These are phyloP conservation scores for Trebouxiophyceae sp. DNA, from an alignment of 163 green algal species.

Conservation along the genomic window DNA sequence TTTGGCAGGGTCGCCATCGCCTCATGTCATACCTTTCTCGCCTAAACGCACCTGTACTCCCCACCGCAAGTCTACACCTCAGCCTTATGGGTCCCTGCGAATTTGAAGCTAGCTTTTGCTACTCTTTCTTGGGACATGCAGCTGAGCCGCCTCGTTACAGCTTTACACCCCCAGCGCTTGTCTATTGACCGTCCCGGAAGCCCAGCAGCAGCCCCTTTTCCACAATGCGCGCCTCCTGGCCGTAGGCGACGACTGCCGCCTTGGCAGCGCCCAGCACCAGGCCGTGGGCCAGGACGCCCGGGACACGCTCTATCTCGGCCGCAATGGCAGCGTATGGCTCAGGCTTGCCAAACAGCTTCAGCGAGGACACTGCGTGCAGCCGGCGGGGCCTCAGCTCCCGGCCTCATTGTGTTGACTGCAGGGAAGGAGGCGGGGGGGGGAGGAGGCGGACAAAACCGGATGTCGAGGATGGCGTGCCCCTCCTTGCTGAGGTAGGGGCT, in stretches of 20 bases:
- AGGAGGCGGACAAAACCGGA: slow-evolving; percentile 42
- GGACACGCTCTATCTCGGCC: slow-evolving; percentile 34
- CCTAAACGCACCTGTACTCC: too few species aligned
- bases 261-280: slow-evolving; percentile 30
- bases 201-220: not conserved
- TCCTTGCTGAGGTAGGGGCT: slow-evolving; percentile 45
- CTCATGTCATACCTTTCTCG: too few species aligned
- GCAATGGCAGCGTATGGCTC: slow-evolving; percentile 29
- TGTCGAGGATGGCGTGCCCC: slow-evolving; percentile 59
- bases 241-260: slow-evolving; percentile 17
- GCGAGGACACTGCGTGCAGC: not conserved
- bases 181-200: not conserved
- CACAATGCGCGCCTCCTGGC: not conserved
- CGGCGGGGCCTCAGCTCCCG: too few species aligned
- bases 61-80: too few species aligned
- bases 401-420: not conserved
- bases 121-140: too few species aligned
- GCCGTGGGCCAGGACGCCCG: slow-evolving; percentile 44
- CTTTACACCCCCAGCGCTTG: too few species aligned
- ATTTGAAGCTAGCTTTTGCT: too few species aligned
- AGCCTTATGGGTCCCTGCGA: too few species aligned
- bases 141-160: too few species aligned
- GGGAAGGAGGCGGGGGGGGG: not conserved
- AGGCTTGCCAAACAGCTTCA: slow-evolving; percentile 61
- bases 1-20: too few species aligned